These are phyloP conservation scores for Botrytis deweyae DNA, from an alignment of 2,329 filamentous ascomycete genomes.

Conservation along the genomic window DNA sequence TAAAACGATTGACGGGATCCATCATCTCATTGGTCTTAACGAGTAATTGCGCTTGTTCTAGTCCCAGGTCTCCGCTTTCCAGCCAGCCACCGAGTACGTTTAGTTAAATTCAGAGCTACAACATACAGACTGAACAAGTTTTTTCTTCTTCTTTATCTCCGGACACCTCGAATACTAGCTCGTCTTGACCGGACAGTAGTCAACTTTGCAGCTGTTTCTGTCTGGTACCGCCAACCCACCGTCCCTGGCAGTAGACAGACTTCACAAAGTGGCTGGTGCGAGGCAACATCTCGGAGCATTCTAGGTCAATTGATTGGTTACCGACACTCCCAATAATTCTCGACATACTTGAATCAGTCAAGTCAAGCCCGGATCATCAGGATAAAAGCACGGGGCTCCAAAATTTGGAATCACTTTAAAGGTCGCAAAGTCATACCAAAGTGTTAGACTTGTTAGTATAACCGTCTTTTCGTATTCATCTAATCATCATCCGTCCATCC, in stretches of 20 bases:
- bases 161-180: slow-evolving; percentile 2
- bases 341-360: slow-evolving; percentile 13
- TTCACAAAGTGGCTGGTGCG: slow-evolving; percentile 16
- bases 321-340: slow-evolving; percentile 11
- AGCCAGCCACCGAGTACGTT: slow-evolving; percentile 18
- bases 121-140: slow-evolving; percentile 13
- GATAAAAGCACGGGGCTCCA: not conserved
- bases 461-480: not conserved
- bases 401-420: not conserved
- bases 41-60: slow-evolving; percentile 9
- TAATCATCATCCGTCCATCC: not conserved
- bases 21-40: slow-evolving; percentile 12
- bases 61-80: slow-evolving; percentile 13
- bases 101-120: slow-evolving; percentile 4
- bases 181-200: not conserved
- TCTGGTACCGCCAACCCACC: slow-evolving; percentile 4
- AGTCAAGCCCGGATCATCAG: not conserved
- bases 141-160: slow-evolving; percentile 11
- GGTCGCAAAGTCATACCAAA: slow-evolving; percentile 10
- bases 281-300: slow-evolving; percentile 29
- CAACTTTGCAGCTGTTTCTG: not conserved
- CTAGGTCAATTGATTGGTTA: slow-evolving; percentile 20
- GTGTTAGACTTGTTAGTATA: slow-evolving; percentile 11
- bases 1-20: not conserved
- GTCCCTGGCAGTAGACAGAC: slow-evolving; percentile 32